Base-by-base conservation (phyloP, 257 asterid species). In the Solanum ahanhuiri region DNA sequence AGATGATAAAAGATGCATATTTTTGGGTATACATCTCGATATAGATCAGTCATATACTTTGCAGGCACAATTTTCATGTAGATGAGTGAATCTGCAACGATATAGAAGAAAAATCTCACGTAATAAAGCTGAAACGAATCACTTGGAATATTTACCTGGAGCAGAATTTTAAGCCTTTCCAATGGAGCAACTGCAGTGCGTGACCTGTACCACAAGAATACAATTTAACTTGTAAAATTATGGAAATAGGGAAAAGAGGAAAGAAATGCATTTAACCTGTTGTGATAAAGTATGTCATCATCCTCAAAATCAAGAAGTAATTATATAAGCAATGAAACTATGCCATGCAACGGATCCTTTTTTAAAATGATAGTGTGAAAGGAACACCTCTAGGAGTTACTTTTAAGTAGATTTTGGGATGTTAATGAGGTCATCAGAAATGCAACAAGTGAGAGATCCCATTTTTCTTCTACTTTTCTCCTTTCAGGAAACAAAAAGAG, bases 171-270 rank as follows among this genome's bases (percentile, higher is more conserved):
- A 69, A 97, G 93, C 84, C 99, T 94, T 88, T 97, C 99, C 93
- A 97, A 83, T n/a, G 99, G 99, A 84, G 99, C 99, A 64, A 97
- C 99, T 33, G 99, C 98, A 76, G 98, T 97, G 54, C 99, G 94
- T 2, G 99, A 96, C 89, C 99, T 96, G 98, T 86, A 92, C 89
- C 69, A 48, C 30, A 77, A 77, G 67, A 81, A 48, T 9, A 48
- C 28, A 9, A 48, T 81, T 81, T 1, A 81, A 20, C 17, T 17
- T 48, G 39, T 70, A 48, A 48, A 48, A 45, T 81, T 28, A 22
- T 81, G 20, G 10, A 79, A 81, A 28, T 30, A 48, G 17, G 28
- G 30, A 2, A 48, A 81, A 9, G 2, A 3, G 41, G 43, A 1
- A 81, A 48, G 39, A 81, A 48, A 30, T 81, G 84, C 43, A 48